Evolutionary conservation across 2,329 filamentous ascomycete genomes (phyloP).

Genomic region (Cordyceps javanica): DNA sequence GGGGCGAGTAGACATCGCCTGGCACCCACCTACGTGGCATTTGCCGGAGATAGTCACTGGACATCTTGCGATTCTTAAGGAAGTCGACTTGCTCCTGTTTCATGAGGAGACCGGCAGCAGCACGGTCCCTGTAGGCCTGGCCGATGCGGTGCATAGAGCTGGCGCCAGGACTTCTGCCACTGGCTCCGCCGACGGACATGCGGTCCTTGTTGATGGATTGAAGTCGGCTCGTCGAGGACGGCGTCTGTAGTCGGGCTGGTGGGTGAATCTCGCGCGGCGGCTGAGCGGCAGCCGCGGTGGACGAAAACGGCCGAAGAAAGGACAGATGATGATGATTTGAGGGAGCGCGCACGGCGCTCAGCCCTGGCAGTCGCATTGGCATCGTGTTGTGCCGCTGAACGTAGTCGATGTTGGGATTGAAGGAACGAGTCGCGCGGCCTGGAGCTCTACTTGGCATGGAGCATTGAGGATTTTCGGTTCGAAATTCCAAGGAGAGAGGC

Average conservation of each 20-base stretch:
- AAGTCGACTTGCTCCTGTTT: slow-evolving; percentile 31
- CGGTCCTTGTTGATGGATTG: slow-evolving; percentile 13
- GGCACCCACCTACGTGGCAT: slow-evolving; percentile 63
- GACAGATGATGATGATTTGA: slow-evolving; percentile 12
- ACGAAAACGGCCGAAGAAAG: slow-evolving; percentile 24
- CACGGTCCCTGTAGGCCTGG: slow-evolving; percentile 21
- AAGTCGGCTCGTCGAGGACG: slow-evolving; percentile 16
- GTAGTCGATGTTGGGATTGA: not conserved
- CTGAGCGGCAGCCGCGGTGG: slow-evolving; percentile 21
- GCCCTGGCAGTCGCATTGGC: slow-evolving; percentile 33
- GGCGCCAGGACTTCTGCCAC: not conserved
- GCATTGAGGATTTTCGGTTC: not conserved
- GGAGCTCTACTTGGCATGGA: not conserved
- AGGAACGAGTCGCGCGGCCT: not conserved
- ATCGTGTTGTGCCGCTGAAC: slow-evolving; percentile 25
- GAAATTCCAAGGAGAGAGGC: not conserved
- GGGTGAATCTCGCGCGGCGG: slow-evolving; percentile 23
- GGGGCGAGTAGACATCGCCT: slow-evolving; percentile 86
- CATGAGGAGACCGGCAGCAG: slow-evolving; percentile 18
- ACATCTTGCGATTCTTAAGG: slow-evolving; percentile 33
- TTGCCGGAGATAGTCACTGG: slow-evolving; percentile 53
- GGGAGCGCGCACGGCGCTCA: slow-evolving; percentile 19
- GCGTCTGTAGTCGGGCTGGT: slow-evolving; percentile 19
- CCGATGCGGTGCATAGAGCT: slow-evolving; percentile 19
- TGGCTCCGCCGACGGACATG: slow-evolving; percentile 6